Conservation (phyloP, 176 grass and related monocot species). For the Musa acuminata region DNA sequence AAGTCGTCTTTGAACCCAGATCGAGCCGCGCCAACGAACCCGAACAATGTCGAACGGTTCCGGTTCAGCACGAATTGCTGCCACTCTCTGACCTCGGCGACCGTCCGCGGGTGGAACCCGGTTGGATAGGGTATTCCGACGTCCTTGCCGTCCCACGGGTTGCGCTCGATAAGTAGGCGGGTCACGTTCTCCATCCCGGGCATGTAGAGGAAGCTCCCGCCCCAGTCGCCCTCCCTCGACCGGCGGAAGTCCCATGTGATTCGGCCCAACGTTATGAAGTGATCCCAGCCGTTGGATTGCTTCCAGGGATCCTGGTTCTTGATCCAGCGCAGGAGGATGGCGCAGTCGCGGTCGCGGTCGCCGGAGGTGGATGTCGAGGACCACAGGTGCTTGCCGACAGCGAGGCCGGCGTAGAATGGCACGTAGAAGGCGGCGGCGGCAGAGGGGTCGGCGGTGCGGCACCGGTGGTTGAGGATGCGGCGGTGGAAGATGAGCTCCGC, state of each 20-base stretch:
- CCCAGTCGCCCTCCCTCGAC: slow-evolving; percentile 41
- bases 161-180: slow-evolving; percentile 61
- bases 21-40: slow-evolving; percentile 60
- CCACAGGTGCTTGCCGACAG: slow-evolving; percentile 63
- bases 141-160: slow-evolving; percentile 41
- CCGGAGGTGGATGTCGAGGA: slow-evolving; percentile 30
- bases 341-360: slow-evolving; percentile 38
- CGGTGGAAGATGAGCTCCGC: slow-evolving; percentile 68
- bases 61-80: slow-evolving; percentile 48
- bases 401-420: slow-evolving; percentile 82
- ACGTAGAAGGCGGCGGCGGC: slow-evolving; percentile 58
- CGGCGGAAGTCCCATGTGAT: slow-evolving; percentile 98
- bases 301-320: slow-evolving; percentile 33
- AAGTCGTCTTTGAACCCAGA: slow-evolving; percentile 62
- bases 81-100: slow-evolving; percentile 51
- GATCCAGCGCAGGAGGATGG: slow-evolving; percentile 53
- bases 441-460: slow-evolving; percentile 52
- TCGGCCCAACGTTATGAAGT: slow-evolving; percentile 70
- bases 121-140: slow-evolving; percentile 78
- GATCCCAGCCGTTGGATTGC: slow-evolving; percentile 61
- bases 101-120: slow-evolving; percentile 55
- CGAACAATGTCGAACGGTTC: slow-evolving; percentile 37
- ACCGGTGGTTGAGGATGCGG: slow-evolving; percentile 59
- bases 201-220: slow-evolving; percentile 55
- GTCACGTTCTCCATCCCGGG: slow-evolving; percentile 63